A percentile compares a stretch with the other conserved stretches of the same genome.
Evolutionary conservation across 2,329 filamentous ascomycete species (phyloP).

Genomic region (Plectosphaerella plurivora): DNA sequence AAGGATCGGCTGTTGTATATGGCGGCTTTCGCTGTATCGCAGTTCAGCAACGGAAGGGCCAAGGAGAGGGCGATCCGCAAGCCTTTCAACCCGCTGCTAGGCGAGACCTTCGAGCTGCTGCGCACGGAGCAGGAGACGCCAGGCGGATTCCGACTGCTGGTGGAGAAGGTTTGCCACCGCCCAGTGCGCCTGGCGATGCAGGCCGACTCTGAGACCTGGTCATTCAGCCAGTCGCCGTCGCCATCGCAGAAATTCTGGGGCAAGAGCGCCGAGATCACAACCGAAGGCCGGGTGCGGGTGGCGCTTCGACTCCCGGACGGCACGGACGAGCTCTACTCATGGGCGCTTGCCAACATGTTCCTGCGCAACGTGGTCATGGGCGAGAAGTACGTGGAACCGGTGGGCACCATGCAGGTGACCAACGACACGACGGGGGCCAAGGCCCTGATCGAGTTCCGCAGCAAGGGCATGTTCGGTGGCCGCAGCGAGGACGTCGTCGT

Average conservation of each 20-base stretch:
- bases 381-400: slow-evolving; percentile 96
- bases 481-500: slow-evolving; percentile 85
- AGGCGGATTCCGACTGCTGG: slow-evolving; percentile 80
- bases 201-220: slow-evolving; percentile 82
- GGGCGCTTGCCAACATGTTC: slow-evolving; percentile 84
- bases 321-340: slow-evolving; percentile 79
- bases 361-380: slow-evolving; percentile 94
- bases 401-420: slow-evolving; percentile 79
- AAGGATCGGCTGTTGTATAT: slow-evolving; percentile 77
- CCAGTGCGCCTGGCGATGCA: slow-evolving; percentile 92
- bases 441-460: slow-evolving; percentile 84
- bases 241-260: slow-evolving; percentile 98
- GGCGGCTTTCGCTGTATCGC: slow-evolving; percentile 84
- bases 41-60: slow-evolving; percentile 74
- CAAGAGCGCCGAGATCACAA: slow-evolving; percentile 91
- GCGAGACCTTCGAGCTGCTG: slow-evolving; percentile 91
- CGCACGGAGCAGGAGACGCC: slow-evolving; percentile 71
- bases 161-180: slow-evolving; percentile 91
- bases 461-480: slow-evolving; percentile 95
- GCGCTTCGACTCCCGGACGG: slow-evolving; percentile 62
- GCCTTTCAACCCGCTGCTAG: slow-evolving; percentile 94
- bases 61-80: slow-evolving; percentile 93
- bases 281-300: slow-evolving; percentile 79
- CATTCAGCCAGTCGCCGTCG: slow-evolving; percentile 78
- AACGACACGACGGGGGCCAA: slow-evolving; percentile 83